A percentile compares a stretch with the other conserved stretches of the same genome.
Evolutionary conservation across 1,284 basidiomycete genomes (phyloP).

Genomic region (Marasmius sp.): DNA sequence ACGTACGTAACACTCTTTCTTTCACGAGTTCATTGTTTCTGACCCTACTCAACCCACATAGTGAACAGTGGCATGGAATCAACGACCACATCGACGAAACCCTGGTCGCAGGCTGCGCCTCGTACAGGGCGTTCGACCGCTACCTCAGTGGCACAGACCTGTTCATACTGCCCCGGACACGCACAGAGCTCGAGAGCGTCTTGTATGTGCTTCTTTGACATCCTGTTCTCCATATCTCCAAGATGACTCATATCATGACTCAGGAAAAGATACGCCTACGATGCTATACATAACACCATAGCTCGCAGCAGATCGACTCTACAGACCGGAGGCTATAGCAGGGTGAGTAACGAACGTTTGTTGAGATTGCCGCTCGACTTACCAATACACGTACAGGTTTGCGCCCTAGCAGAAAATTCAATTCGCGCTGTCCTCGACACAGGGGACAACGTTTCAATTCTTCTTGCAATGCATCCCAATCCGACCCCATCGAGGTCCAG

Average conservation of each 20-base stretch:
- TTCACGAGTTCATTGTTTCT: slow-evolving; percentile 8
- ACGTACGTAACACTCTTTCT: slow-evolving; percentile 45
- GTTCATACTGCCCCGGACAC: slow-evolving; percentile 64
- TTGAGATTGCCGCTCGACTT: slow-evolving; percentile 4
- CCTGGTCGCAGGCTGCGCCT: slow-evolving; percentile 67
- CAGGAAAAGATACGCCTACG: slow-evolving; percentile 72
- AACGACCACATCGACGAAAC: slow-evolving; percentile 70
- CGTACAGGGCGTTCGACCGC: slow-evolving; percentile 61
- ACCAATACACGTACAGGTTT: slow-evolving; percentile 45
- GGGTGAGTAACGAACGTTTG: slow-evolving; percentile 45
- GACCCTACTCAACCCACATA: slow-evolving; percentile 27
- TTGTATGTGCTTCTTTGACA: slow-evolving; percentile 47
- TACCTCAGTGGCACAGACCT: slow-evolving; percentile 64
- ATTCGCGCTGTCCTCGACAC: slow-evolving; percentile 66
- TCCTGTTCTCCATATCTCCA: slow-evolving; percentile 1
- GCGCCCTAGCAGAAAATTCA: slow-evolving; percentile 67
- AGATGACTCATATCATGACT: slow-evolving; percentile 14
- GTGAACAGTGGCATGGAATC: slow-evolving; percentile 68
- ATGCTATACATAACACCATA: slow-evolving; percentile 78
- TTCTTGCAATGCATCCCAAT: slow-evolving; percentile 58
- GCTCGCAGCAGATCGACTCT: slow-evolving; percentile 63
- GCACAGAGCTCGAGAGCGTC: slow-evolving; percentile 66
- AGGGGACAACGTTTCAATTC: slow-evolving; percentile 60
- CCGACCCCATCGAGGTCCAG: slow-evolving; percentile 23
- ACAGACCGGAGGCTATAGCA: slow-evolving; percentile 69